These are phyloP conservation scores for Chytriomyces hyalinus DNA, from an alignment of 192 early-diverging fungal genomes.

Conservation along the genomic window DNA sequence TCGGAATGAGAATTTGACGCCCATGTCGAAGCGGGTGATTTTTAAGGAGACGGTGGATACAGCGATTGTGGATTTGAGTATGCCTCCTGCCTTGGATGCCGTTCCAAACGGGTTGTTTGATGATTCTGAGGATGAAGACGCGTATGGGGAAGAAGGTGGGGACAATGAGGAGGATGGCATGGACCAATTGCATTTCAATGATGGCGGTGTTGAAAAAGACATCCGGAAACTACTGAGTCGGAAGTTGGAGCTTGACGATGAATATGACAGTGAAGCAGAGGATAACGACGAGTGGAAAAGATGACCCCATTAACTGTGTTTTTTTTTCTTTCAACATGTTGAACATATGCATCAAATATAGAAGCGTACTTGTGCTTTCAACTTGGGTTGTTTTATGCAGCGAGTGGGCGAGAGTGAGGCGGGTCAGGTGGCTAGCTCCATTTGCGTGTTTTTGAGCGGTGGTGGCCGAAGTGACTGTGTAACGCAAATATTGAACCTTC, in stretches of 20 bases:
- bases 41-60: constrained; percentile 30
- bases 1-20: neutral
- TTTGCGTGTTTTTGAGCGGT: neutral
- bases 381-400: neutral
- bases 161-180: neutral
- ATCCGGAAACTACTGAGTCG: constrained; percentile 9
- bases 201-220: constrained; percentile 26
- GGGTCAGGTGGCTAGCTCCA: neutral
- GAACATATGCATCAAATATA: neutral
- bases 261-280: constrained; percentile 12
- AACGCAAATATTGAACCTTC: neutral
- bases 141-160: neutral
- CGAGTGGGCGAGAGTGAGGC: neutral
- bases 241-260: neutral
- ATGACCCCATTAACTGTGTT: neutral
- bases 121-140: neutral
- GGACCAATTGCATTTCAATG: constrained; percentile 7
- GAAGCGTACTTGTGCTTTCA: neutral
- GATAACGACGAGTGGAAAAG: constrained; percentile 21
- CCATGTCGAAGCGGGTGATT: neutral
- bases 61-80: constrained; percentile 21
- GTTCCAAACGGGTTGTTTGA: constrained; percentile 28
- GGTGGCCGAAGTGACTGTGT: neutral
- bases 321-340: neutral
- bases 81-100: constrained; percentile 13